Percentiles rank a stretch among this genome's conserved stretches.
phyloP scores from a whole-genome alignment of 345 rosid genomes.

The Acer saccharum region DNA sequence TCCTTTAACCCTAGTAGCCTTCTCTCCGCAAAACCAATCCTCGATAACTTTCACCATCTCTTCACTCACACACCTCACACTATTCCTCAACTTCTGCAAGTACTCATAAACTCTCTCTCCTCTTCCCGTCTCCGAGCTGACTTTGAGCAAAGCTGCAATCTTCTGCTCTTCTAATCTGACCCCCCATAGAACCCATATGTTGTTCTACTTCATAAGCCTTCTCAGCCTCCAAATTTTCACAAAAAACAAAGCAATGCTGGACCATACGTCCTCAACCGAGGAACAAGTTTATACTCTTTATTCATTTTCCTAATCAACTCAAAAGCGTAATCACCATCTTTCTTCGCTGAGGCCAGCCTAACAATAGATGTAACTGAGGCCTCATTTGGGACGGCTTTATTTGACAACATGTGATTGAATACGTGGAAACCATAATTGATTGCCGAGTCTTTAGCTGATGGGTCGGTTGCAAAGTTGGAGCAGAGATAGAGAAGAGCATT shows the following conservation, averaged over 20 bases:
- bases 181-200: conserved; percentile 53
- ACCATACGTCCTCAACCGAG: conserved; percentile 74
- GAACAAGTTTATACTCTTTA: conserved; percentile 42
- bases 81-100: conserved; percentile 71
- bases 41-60: conserved; percentile 54
- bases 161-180: conserved; percentile 24
- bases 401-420: conserved; percentile 57
- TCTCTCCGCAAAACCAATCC: conserved; percentile 57
- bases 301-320: conserved; percentile 56
- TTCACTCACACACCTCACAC: conserved; percentile 56
- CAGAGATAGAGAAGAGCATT: conserved; percentile 76
- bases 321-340: conserved; percentile 76
- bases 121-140: conserved; percentile 59
- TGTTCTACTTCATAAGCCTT: conserved; percentile 82
- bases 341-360: conserved; percentile 68
- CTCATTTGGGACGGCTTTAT: conserved; percentile 57
- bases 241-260: conserved; percentile 73
- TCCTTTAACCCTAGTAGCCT: conserved; percentile 36
- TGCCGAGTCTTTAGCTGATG: conserved; percentile 33
- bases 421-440: conserved; percentile 52
- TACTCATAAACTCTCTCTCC: conserved; percentile 64
- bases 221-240: conserved; percentile 63
- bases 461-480: conserved; percentile 45
- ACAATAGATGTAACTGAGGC: conserved; percentile 67
- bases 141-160: conserved; percentile 40